These are phyloP conservation scores for Aphanoascus verrucosus DNA, from an alignment of 2,329 filamentous ascomycete species.

Conservation along the genomic window DNA sequence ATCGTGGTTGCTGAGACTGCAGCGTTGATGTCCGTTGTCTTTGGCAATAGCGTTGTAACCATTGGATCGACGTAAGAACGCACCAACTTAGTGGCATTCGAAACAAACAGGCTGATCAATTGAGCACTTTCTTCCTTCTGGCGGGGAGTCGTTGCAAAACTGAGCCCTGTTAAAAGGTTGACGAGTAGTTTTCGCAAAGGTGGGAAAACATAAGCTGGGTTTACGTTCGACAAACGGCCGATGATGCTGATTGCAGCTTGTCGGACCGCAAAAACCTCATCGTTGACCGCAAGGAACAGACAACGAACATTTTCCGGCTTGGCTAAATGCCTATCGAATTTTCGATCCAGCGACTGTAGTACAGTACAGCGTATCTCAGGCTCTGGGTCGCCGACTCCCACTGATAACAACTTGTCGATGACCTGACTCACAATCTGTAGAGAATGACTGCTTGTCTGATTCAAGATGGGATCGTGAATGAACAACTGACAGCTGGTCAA, in stretches of 20 bases:
- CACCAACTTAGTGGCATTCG: constrained; percentile 84
- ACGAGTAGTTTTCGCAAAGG: constrained; percentile 89
- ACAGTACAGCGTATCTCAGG: constrained; percentile 82
- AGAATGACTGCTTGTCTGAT: constrained; percentile 93
- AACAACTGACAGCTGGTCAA: constrained; percentile 97
- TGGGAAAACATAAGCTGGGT: constrained; percentile 95
- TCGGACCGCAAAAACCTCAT: constrained; percentile 83
- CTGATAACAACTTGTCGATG: constrained; percentile 89
- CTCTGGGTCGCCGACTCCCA: constrained; percentile 86
- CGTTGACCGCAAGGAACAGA: constrained; percentile 87
- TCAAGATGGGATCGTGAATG: constrained; percentile 91
- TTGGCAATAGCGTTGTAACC: constrained; percentile 80
- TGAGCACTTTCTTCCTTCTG: constrained; percentile 96
- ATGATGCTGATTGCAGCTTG: constrained; percentile 96
- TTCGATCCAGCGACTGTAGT: constrained; percentile 74
- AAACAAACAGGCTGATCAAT: constrained; percentile 80
- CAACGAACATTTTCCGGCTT: constrained; percentile 96
- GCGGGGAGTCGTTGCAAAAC: constrained; percentile 85
- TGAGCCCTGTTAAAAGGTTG: constrained; percentile 89
- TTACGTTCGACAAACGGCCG: constrained; percentile 77
- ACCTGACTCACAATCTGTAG: constrained; percentile 96
- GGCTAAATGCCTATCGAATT: constrained; percentile 92
- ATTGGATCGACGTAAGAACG: constrained; percentile 96
- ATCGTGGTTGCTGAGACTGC: constrained; percentile 91
- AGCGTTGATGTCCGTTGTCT: constrained; percentile 72